These are phyloP conservation scores for Phytophthora idaei DNA, from an alignment of 352 stramenopile genomes.

Conservation along the genomic window DNA sequence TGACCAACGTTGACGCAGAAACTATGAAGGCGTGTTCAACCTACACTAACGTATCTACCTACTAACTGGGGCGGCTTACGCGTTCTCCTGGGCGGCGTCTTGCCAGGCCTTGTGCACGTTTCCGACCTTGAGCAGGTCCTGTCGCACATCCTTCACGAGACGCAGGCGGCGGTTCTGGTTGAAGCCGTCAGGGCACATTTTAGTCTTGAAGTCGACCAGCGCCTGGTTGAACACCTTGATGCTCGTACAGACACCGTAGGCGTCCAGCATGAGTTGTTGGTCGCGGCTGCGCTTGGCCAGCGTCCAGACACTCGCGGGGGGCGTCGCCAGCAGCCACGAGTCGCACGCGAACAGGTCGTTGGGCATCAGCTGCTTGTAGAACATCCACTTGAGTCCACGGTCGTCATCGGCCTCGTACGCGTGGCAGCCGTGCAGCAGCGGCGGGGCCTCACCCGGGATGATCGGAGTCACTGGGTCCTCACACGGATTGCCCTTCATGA, in stretches of 20 bases:
- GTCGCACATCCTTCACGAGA: slow-evolving; percentile 51
- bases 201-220: slow-evolving; percentile 65
- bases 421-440: slow-evolving; percentile 53
- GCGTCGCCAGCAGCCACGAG: slow-evolving; percentile 69
- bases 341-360: slow-evolving; percentile 80
- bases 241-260: slow-evolving; percentile 79
- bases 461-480: slow-evolving; percentile 47
- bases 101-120: slow-evolving; percentile 50
- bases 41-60: slow-evolving; percentile 10
- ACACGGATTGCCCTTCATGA: slow-evolving; percentile 70
- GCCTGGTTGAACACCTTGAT: slow-evolving; percentile 78
- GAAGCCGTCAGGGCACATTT: slow-evolving; percentile 64
- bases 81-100: slow-evolving; percentile 43
- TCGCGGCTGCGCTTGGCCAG: slow-evolving; percentile 56
- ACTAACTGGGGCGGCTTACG: slow-evolving; percentile 3
- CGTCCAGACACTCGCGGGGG: slow-evolving; percentile 66
- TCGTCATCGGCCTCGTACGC: slow-evolving; percentile 52
- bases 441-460: slow-evolving; percentile 50
- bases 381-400: slow-evolving; percentile 62
- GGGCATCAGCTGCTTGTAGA: slow-evolving; percentile 68
- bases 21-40: slow-evolving; percentile 8
- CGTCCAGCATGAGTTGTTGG: slow-evolving; percentile 55
- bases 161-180: slow-evolving; percentile 72
- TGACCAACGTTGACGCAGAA: background rate
- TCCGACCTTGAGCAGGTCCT: slow-evolving; percentile 53